A percentile compares a stretch with the other conserved stretches of the same genome.
phyloP scores from a whole-genome alignment of 2,329 filamentous ascomycete genomes.

The Aspergillus melleus region DNA sequence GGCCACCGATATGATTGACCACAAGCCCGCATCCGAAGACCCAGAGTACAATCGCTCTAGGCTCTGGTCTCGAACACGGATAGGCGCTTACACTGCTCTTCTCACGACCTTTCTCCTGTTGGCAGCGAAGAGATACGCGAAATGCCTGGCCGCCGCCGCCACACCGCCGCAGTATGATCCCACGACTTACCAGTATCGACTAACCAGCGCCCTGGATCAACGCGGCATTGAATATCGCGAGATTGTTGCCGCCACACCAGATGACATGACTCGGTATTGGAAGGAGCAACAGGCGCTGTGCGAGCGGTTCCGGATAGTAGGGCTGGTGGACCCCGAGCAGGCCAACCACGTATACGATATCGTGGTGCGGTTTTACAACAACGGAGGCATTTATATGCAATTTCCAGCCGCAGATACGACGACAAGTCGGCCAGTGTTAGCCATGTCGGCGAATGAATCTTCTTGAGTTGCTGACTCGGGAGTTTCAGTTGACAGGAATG shows the following conservation, averaged over 20 bases:
- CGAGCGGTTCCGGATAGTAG: background rate
- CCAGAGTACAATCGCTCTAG: background rate
- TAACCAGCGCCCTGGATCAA: conserved; percentile 3
- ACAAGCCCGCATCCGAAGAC: background rate
- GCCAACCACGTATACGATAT: conserved; percentile 7
- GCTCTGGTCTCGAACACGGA: background rate
- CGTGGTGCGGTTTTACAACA: conserved; percentile 5
- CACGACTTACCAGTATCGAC: conserved; percentile 5
- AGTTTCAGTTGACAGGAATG: too few species aligned
- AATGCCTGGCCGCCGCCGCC: background rate
- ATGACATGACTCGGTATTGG: background rate
- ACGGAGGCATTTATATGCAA: background rate
- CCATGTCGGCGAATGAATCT: background rate
- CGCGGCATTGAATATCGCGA: background rate
- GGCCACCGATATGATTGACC: background rate
- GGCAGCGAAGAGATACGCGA: background rate
- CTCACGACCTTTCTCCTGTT: background rate
- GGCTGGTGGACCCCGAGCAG: conserved; percentile 3
- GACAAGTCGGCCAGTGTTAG: background rate
- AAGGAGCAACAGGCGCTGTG: background rate
- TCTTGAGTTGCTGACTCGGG: too few species aligned
- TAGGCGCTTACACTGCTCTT: background rate
- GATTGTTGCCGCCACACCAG: background rate
- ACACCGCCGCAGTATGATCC: conserved; percentile 8
- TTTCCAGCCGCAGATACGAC: background rate